Evolutionary conservation across 495 filamentous ascomycete species (phyloP).

Genomic region (Aspergillus conjunctus): DNA sequence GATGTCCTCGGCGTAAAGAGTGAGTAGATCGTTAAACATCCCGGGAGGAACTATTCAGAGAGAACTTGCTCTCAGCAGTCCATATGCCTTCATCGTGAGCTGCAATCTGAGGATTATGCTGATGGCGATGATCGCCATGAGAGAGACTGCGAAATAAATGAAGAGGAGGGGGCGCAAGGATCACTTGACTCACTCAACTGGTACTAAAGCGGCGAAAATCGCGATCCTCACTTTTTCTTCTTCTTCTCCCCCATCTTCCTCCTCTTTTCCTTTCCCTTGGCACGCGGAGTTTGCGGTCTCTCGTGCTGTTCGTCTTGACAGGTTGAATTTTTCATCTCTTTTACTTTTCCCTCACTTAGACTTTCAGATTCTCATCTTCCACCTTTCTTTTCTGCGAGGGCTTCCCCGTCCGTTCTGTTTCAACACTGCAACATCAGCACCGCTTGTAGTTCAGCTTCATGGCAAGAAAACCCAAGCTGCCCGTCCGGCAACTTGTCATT

Average conservation of each 20-base stretch:
- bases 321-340: neutral
- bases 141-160: constrained; percentile 2
- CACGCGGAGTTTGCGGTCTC: constrained; percentile 3
- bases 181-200: constrained; percentile 17
- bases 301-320: neutral
- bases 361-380: neutral
- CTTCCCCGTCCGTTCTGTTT: neutral
- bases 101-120: neutral
- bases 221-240: neutral
- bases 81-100: constrained; percentile 6
- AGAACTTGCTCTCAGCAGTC: too few species aligned
- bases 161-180: constrained; percentile 7
- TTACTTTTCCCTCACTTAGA: neutral
- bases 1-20: too few species aligned
- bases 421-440: neutral
- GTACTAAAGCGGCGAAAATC: constrained; percentile 8
- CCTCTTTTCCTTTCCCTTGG: constrained; percentile 1
- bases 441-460: neutral
- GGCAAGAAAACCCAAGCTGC: constrained; percentile 44
- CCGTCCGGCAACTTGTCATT: constrained; percentile 58
- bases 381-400: neutral
- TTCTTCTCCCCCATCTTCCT: constrained; percentile 15
- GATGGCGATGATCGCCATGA: neutral
- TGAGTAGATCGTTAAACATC: too few species aligned
- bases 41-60: too few species aligned